Percentiles rank a stretch among this genome's conserved stretches.
Conservation (phyloP, 495 filamentous ascomycete genomes). For the Entonaema liquescens region DNA sequence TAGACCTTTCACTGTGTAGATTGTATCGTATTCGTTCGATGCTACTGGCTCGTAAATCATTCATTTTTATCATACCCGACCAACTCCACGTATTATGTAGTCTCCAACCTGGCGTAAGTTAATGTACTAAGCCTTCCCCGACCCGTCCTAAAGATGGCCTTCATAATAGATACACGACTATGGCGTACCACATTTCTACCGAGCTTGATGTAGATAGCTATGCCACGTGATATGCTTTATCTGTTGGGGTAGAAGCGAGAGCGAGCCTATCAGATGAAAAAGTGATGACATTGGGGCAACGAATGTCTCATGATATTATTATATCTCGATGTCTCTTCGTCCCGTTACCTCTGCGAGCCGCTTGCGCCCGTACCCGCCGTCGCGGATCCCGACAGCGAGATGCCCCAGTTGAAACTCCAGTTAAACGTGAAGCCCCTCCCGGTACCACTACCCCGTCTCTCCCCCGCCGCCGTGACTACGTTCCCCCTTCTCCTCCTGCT, state of each 20-base stretch:
- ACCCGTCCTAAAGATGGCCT: neutral
- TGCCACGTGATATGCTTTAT: slow-evolving; percentile 14
- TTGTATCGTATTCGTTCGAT: neutral
- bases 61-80: neutral
- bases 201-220: neutral
- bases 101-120: neutral
- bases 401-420: slow-evolving; percentile 42
- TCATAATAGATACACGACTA: neutral
- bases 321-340: neutral
- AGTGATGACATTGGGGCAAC: neutral
- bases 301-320: neutral
- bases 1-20: neutral
- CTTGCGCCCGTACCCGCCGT: slow-evolving; percentile 5
- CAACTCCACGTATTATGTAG: neutral
- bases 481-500: neutral
- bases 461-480: slow-evolving; percentile 6
- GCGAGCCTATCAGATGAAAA: neutral
- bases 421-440: slow-evolving; percentile 39
- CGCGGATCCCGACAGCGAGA: slow-evolving; percentile 36
- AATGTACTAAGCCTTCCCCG: neutral
- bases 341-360: slow-evolving; percentile 5
- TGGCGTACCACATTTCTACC: neutral
- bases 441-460: slow-evolving; percentile 30
- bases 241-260: slow-evolving; percentile 24
- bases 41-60: slow-evolving; percentile 14